Base-by-base conservation (phyloP, 1,139 yeast species). In the Kodamaea alishanica region DNA sequence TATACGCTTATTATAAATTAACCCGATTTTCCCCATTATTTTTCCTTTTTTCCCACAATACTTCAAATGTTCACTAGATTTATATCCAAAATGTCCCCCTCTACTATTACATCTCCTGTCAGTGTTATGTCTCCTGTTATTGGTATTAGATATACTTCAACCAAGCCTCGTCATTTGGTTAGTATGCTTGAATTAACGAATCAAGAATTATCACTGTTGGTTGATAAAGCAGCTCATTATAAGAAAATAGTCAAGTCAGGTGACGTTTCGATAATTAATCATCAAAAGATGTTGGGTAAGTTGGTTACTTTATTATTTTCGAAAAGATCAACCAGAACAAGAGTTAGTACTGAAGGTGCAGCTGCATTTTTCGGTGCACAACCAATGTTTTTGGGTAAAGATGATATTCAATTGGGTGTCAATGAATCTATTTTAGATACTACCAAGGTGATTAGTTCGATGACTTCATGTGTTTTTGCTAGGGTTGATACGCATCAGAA, bases 381-480 rank as follows among this genome's bases (percentile, higher is more conserved):
- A 50, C 96, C 98, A 9, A 85, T 92, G 95, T 92, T 92, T 56
- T 73, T 92, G 49, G 97, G 98, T 38, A 87, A 84, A 54, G 97
- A 90, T 51, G 98, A 92, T 55, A 92, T 92, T 55, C 98, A 92
- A 65, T 71, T 92, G 43, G 98, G 98, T 50, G 92, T 88, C 33
- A 92, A 92, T 58, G 98, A 92, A 68, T 77, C 94, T 0, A 65
- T 87, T 45, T 83, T 85, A 53, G 98, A 92, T 61, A 84, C 97
- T 1, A 76, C 96, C 22, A 79, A 77, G 50, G 96, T 92, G 30
- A 79, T 92, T 7, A 85, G 96, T 11, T 89, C 97, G 2, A 92
- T 92, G 98, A 86, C 95, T 1, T 82, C 96, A 10, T 84, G 96
- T 52, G 81, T 92, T 9, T 90, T 92, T 64, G 98, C 98, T n/a